Evolutionary conservation across 805 yeast genomes (phyloP).

Genomic region (Starmerella cellae): DNA sequence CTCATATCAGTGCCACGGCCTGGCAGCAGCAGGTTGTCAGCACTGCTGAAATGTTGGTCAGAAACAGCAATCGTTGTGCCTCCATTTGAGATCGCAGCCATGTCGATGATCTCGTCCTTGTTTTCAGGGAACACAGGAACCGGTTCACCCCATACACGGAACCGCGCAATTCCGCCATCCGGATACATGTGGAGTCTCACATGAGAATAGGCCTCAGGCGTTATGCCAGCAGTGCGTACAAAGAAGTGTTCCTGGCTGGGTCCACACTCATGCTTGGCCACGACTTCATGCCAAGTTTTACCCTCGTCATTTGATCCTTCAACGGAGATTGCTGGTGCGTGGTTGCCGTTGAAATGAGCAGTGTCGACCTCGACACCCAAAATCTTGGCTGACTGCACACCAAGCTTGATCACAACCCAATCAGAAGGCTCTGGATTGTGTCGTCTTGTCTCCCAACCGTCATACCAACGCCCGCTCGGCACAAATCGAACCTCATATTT

Average conservation of each 20-base stretch:
- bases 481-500: slow-evolving; percentile 69
- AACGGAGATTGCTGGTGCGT: slow-evolving; percentile 80
- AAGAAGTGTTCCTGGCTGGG: slow-evolving; percentile 82
- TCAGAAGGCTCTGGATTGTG: slow-evolving; percentile 77
- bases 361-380: slow-evolving; percentile 86
- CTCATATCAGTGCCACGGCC: slow-evolving; percentile 95
- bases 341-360: slow-evolving; percentile 88
- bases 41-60: slow-evolving; percentile 91
- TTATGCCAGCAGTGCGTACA: slow-evolving; percentile 40
- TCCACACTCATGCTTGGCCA: slow-evolving; percentile 67
- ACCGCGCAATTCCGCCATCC: slow-evolving; percentile 95
- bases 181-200: slow-evolving; percentile 86
- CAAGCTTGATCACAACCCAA: slow-evolving; percentile 73
- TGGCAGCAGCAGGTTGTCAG: slow-evolving; percentile 76
- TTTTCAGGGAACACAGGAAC: slow-evolving; percentile 52
- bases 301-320: slow-evolving; percentile 45
- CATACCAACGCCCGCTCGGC: slow-evolving; percentile 92
- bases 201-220: slow-evolving; percentile 59
- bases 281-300: slow-evolving; percentile 53
- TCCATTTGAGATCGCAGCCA: slow-evolving; percentile 74
- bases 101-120: slow-evolving; percentile 40
- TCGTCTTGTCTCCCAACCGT: slow-evolving; percentile 97
- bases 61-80: slow-evolving; percentile 74
- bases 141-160: slow-evolving; percentile 76
- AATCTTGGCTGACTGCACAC: slow-evolving; percentile 67